Evolutionary conservation across 306 rosid species (phyloP), one percentile per base, ranked within the genome.

Genomic region (Styphnolobium japonicum): DNA sequence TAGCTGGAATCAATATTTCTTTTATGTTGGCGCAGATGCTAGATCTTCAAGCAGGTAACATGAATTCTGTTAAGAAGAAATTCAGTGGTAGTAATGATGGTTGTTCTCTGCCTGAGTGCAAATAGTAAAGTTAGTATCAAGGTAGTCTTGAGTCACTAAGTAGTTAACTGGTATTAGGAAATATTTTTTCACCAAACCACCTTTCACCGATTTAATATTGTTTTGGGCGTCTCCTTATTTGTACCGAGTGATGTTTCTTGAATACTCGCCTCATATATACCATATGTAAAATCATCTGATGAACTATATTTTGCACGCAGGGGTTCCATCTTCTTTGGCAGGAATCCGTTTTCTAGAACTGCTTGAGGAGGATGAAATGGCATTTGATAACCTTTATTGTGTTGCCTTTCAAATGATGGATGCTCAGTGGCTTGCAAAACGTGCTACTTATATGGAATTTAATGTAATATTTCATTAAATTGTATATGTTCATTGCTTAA

Each of bases 381-480:
- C 97, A 64, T 95, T 92, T 82, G 99, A 95, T 76, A 80, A 84
- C 79, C 92, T 95, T 21, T 95, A 61, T 66, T 93, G 99, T 76
- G 81, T 93, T 40, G 91, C 98, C 66, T 95, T 90, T 80, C 92
- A 81, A 83, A 88, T 93, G 96, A 91, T 95, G 98, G 99, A 95
- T 87, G 97, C 93, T 56, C 97, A 92, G 67, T 95, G 99, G 99
- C 94, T 95, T 7, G 94, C 98, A 21, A 91, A 82, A 83, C 94
- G 89, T n/a, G 98, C 99, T 31, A 83, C 99, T 0, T 95, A 95
- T 68, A 91, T 95, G 99, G 93, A 93, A 34, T 95, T 95, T 85
- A 95, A 95, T 55, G 99, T 95, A 92, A 69, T 46, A 9, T 16
- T 7, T 75, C 76, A 12, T 36, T 16, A 22, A 49, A 27, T 43